Evolutionary conservation across 805 yeast genomes (phyloP).

Genomic region (Kuraishia molischiana): DNA sequence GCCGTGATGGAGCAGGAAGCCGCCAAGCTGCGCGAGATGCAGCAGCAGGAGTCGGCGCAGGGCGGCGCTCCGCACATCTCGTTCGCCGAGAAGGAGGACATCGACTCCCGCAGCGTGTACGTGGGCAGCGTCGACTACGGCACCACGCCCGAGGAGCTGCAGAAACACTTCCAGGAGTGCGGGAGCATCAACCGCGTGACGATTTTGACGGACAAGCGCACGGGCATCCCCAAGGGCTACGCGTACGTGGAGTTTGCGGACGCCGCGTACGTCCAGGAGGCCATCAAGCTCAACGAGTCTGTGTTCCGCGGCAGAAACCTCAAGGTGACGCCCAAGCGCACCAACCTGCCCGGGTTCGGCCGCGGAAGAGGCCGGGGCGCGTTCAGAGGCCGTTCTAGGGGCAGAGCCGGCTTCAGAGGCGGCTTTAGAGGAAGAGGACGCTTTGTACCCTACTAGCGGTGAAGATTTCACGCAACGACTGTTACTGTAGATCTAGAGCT

Average conservation of each 20-base stretch:
- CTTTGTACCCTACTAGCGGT: constrained; percentile 18
- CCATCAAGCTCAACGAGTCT: constrained; percentile 57
- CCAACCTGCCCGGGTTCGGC: constrained; percentile 70
- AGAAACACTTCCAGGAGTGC: constrained; percentile 55
- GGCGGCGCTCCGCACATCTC: constrained; percentile 6
- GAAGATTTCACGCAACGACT: too few species aligned
- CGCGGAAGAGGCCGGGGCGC: constrained; percentile 25
- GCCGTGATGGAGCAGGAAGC: constrained; percentile 56
- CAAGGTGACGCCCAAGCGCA: constrained; percentile 70
- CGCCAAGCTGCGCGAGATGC: constrained; percentile 48
- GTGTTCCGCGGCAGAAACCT: constrained; percentile 59
- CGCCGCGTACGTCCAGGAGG: constrained; percentile 51
- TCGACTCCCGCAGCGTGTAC: constrained; percentile 69
- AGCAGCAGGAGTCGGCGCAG: constrained; percentile 16
- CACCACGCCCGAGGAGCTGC: constrained; percentile 67
- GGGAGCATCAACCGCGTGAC: constrained; percentile 77
- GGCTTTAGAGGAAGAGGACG: constrained; percentile 21
- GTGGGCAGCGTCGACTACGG: constrained; percentile 82
- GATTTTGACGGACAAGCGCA: constrained; percentile 57
- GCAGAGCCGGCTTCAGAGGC: constrained; percentile 11
- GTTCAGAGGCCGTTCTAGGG: constrained; percentile 12
- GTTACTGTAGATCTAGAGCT: too few species aligned
- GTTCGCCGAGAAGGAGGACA: constrained; percentile 37
- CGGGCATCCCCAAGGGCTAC: constrained; percentile 81
- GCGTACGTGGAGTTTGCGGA: constrained; percentile 82